Conservation (phyloP, 495 filamentous ascomycete species). For the Durotheca rogersii region DNA sequence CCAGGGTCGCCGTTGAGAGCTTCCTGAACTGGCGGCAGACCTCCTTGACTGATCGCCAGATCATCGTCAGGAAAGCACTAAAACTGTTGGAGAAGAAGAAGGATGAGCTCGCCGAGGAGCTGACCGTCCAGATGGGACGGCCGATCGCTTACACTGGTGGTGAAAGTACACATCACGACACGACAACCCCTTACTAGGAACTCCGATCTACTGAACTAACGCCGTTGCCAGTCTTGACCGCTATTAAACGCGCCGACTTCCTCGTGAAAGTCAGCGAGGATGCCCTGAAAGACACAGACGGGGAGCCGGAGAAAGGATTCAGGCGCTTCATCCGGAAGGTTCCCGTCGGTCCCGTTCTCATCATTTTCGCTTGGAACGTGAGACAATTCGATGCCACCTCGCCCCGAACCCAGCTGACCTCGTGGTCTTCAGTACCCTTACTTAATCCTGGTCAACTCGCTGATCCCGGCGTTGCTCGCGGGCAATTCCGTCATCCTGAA, state of each 20-base stretch:
- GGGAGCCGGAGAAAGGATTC: slow-evolving; percentile 81
- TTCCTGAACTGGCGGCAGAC: slow-evolving; percentile 70
- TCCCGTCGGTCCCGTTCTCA: slow-evolving; percentile 77
- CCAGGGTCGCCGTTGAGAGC: slow-evolving; percentile 64
- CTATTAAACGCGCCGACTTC: slow-evolving; percentile 77
- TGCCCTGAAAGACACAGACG: slow-evolving; percentile 69
- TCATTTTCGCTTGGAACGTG: slow-evolving; percentile 96
- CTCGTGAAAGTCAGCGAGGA: slow-evolving; percentile 75
- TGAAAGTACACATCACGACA: slow-evolving; percentile 49
- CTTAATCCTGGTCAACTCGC: slow-evolving; percentile 83
- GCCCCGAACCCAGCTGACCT: slow-evolving; percentile 4
- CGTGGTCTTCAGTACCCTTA: slow-evolving; percentile 82
- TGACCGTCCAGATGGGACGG: slow-evolving; percentile 93
- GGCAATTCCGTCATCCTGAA: slow-evolving; percentile 91
- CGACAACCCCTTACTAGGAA: background rate
- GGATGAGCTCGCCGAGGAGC: slow-evolving; percentile 77
- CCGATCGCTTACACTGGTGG: slow-evolving; percentile 81
- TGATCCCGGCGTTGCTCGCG: slow-evolving; percentile 82
- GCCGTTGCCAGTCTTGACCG: slow-evolving; percentile 62
- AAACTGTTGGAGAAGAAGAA: slow-evolving; percentile 63
- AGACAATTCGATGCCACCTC: slow-evolving; percentile 35
- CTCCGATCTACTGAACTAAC: background rate
- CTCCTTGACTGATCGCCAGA: slow-evolving; percentile 65
- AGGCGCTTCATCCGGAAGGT: slow-evolving; percentile 84
- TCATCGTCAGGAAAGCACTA: slow-evolving; percentile 74